Evolutionary conservation across 2,329 filamentous ascomycete genomes (phyloP).

Genomic region (Ceratocystis smalleyi): DNA sequence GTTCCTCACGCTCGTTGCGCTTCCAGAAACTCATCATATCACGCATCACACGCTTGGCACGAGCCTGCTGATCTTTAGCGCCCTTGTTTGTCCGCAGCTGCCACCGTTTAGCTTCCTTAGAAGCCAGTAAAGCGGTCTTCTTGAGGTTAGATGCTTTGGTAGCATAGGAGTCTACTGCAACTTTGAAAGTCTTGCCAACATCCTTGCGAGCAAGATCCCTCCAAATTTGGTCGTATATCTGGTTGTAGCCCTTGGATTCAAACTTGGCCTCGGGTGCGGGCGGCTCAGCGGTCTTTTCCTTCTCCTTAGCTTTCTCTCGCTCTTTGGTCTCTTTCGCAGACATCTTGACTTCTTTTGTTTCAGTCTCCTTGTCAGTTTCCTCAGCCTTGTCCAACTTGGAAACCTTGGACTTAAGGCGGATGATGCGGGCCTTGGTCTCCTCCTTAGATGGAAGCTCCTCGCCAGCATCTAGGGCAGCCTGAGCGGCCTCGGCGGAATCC

Average conservation of each 20-base stretch:
- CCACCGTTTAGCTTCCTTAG: constrained; percentile 95
- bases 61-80: constrained; percentile 90
- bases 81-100: constrained; percentile 97
- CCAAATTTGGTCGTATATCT: constrained; percentile 96
- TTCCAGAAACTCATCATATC: constrained; percentile 99
- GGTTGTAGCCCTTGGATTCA: constrained; percentile 84
- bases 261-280: constrained; percentile 48
- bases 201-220: constrained; percentile 88
- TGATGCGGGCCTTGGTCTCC: constrained; percentile 46
- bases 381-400: constrained; percentile 20
- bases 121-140: constrained; percentile 91
- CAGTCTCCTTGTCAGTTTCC: constrained; percentile 25
- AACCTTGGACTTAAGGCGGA: constrained; percentile 38
- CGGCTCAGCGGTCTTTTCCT: constrained; percentile 32
- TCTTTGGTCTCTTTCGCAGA: constrained; percentile 30
- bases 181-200: constrained; percentile 77
- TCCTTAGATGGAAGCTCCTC: constrained; percentile 52
- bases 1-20: constrained; percentile 92
- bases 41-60: constrained; percentile 94
- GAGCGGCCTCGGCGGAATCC: constrained; percentile 70
- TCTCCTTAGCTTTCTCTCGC: constrained; percentile 30
- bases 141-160: constrained; percentile 91
- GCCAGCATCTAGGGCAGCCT: constrained; percentile 66
- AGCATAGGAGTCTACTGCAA: constrained; percentile 70
- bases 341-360: constrained; percentile 30